Base-by-base conservation (phyloP, 2,329 filamentous ascomycete species). In the Leptosphaerulina australis region DNA sequence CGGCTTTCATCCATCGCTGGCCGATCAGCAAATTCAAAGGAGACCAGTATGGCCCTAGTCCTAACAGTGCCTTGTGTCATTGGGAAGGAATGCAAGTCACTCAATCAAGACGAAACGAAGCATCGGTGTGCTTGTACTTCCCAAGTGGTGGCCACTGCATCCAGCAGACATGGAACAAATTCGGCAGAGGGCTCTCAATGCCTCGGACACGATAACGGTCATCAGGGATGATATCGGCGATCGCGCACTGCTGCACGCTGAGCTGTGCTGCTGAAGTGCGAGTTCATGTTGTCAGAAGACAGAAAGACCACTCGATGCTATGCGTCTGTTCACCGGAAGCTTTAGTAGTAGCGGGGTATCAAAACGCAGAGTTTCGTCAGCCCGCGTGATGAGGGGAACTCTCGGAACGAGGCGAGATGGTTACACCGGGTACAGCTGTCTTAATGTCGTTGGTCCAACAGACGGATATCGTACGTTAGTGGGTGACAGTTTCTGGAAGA, bases 351-450 rank as follows among this genome's bases (percentile, higher is more conserved):
- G 58, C 56, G 53, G 55, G 40, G 56, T 55, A 44, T 44, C 45
- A 41, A 55, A n/a, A 52, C 54, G 58, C 60, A 59, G 55, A 43
- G 53, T 52, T 57, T 55, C 33, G 52, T 53, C 56, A 53, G 57
- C 55, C 47, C 56, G 60, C 58, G 56, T 59, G 57, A 63, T 59
- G 53, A 53, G 44, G 53, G 53, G 50, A 46, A 45, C 33, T 44
- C 56, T 50, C 50, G 57, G 56, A 56, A 50, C 40, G 52, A 60
- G 59, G 60, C 54, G 59, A 48, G 46, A 51, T 22, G 59, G 64
- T 70, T 68, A 64, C 64, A 68, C 65, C 37, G 49, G 59, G 61
- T 62, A 70, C 67, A 68, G 59, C 63, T 71, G 69, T 64, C 63
- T 64, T 41, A 54, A 63, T 62, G 55, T 60, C 50, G 67, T 68